phyloP scores from a whole-genome alignment of 2,329 filamentous ascomycete genomes.

The Cyphellophora attinorum region DNA sequence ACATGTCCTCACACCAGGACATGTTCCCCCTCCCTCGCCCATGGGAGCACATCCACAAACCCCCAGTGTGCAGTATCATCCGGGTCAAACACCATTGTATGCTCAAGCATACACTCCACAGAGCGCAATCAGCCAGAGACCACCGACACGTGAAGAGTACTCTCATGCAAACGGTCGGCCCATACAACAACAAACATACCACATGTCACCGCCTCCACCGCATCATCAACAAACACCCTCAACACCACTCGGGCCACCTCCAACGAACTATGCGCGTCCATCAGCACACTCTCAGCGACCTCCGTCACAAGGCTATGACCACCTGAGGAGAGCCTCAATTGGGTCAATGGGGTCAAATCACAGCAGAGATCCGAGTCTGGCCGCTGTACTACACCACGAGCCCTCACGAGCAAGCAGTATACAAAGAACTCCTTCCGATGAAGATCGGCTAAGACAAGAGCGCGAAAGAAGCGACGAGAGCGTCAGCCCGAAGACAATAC shows the following conservation, averaged over 20 bases:
- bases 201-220: neutral
- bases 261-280: conserved; percentile 12
- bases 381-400: conserved; percentile 1
- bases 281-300: conserved; percentile 15
- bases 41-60: conserved; percentile 13
- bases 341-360: conserved; percentile 15
- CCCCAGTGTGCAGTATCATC: conserved; percentile 11
- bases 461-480: conserved; percentile 18
- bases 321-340: conserved; percentile 12
- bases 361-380: conserved; percentile 4
- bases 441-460: conserved; percentile 10
- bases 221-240: conserved; percentile 8
- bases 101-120: neutral
- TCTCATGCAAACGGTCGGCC: conserved; percentile 1
- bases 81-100: neutral
- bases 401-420: conserved; percentile 13
- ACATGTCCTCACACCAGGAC: conserved; percentile 12
- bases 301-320: conserved; percentile 17
- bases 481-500: conserved; percentile 20
- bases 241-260: conserved; percentile 18
- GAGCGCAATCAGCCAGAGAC: neutral
- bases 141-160: neutral
- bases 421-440: conserved; percentile 15
- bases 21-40: conserved; percentile 16
- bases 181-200: conserved; percentile 9